Evolutionary conservation across 2,329 filamentous ascomycete genomes (phyloP).

Genomic region (Boeremia lycopersici): DNA sequence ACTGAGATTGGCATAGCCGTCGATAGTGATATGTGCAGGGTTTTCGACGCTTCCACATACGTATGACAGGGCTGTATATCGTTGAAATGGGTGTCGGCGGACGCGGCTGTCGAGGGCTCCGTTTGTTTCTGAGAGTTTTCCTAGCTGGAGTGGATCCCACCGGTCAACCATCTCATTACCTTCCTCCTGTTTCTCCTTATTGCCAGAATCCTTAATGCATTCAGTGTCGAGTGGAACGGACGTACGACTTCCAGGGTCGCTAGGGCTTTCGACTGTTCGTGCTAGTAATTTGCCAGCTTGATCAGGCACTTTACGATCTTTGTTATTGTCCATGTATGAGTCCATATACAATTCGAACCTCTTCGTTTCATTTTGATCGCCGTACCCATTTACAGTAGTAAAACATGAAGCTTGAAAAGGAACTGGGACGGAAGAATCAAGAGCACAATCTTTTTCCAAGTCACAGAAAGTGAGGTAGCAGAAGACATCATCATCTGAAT

Average conservation of each 20-base stretch:
- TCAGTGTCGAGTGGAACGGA: too few relatives aligned
- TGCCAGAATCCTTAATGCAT: too few relatives aligned
- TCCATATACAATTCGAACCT: too few relatives aligned
- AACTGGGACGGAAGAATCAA: background rate
- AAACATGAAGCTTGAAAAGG: too few relatives aligned
- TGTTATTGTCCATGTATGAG: too few relatives aligned
- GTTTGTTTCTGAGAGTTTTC: background rate
- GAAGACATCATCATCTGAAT: background rate
- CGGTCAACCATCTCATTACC: background rate
- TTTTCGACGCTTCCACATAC: background rate
- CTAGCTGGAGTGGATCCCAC: background rate
- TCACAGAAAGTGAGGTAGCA: background rate
- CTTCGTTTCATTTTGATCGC: too few relatives aligned
- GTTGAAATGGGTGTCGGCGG: background rate
- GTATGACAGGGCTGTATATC: background rate
- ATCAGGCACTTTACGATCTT: too few relatives aligned
- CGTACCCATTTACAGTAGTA: too few relatives aligned
- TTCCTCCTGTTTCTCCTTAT: background rate
- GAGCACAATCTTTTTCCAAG: background rate
- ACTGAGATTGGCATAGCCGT: background rate
- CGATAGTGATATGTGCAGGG: background rate
- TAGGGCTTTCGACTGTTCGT: too few relatives aligned
- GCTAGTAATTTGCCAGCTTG: too few relatives aligned
- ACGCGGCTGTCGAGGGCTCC: background rate
- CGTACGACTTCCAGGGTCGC: too few relatives aligned